These are phyloP conservation scores for Lignosus rhinocerotis DNA, from an alignment of 1,284 basidiomycete species.

Conservation along the genomic window DNA sequence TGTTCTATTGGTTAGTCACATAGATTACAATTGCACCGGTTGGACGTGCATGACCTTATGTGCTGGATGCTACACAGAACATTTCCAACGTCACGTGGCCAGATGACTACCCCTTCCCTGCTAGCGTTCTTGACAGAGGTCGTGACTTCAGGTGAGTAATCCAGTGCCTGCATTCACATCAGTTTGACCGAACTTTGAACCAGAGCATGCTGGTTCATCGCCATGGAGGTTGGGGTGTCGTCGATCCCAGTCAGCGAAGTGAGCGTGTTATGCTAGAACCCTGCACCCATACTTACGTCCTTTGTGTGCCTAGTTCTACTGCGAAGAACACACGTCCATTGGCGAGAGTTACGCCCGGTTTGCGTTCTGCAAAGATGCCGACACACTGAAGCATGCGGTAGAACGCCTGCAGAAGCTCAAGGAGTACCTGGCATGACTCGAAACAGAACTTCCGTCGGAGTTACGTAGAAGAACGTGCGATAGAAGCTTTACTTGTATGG, in stretches of 20 bases:
- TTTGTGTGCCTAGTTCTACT: conserved; percentile 72
- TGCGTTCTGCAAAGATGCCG: conserved; percentile 91
- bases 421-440: conserved; percentile 53
- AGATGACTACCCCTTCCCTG: conserved; percentile 81
- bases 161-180: conserved; percentile 17
- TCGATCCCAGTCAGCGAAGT: conserved; percentile 94
- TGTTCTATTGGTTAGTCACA: conserved; percentile 70
- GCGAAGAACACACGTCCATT: conserved; percentile 78
- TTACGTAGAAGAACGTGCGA: not conserved
- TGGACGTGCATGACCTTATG: not conserved
- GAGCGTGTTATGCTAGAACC: conserved; percentile 28
- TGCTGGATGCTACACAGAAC: conserved; percentile 50
- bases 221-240: conserved; percentile 85
- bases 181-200: conserved; percentile 6
- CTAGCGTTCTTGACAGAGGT: conserved; percentile 76
- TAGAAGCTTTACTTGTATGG: not conserved
- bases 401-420: conserved; percentile 75
- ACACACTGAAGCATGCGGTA: conserved; percentile 77
- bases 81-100: conserved; percentile 83
- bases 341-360: conserved; percentile 88
- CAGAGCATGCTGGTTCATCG: conserved; percentile 91
- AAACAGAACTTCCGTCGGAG: not conserved
- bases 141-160: conserved; percentile 79
- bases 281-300: conserved; percentile 2
- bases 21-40: not conserved